A percentile compares a stretch with the other conserved stretches of the same genome.
Conservation (phyloP, 495 filamentous ascomycete species). For the Hypoxylon crocopeplum region DNA sequence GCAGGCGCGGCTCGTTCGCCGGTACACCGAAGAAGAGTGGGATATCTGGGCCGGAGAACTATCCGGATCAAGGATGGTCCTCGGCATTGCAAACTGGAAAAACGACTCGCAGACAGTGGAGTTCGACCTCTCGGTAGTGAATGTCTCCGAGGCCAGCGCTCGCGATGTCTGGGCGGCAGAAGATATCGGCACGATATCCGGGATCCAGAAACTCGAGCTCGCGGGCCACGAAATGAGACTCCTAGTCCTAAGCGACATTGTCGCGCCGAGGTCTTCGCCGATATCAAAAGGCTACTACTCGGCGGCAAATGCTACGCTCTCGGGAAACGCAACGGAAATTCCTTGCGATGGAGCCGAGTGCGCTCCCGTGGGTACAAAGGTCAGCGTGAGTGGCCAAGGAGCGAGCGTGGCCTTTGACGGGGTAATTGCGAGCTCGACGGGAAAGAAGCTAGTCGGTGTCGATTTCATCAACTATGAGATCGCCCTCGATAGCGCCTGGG, state of each 20-base stretch:
- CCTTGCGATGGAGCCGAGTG: too few relatives aligned
- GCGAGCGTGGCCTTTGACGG: too few relatives aligned
- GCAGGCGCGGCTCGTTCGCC: conserved; percentile 45
- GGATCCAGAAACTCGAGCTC: conserved; percentile 47
- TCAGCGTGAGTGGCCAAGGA: too few relatives aligned
- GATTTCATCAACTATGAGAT: conserved; percentile 62
- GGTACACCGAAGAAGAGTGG: conserved; percentile 49
- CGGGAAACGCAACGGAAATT: too few relatives aligned
- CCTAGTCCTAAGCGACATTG: conserved; percentile 49
- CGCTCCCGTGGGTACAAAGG: too few relatives aligned
- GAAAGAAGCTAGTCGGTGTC: conserved; percentile 50
- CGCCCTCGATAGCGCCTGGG: conserved; percentile 52
- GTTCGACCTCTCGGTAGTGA: conserved; percentile 49
- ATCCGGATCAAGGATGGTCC: conserved; percentile 47
- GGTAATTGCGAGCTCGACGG: too few relatives aligned
- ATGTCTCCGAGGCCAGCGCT: conserved; percentile 48
- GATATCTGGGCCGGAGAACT: conserved; percentile 59
- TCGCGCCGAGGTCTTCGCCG: too few relatives aligned
- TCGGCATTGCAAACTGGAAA: conserved; percentile 55
- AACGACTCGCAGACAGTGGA: conserved; percentile 48
- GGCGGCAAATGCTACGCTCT: too few relatives aligned
- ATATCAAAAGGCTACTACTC: too few relatives aligned
- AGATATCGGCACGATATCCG: conserved; percentile 42
- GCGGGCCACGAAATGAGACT: conserved; percentile 53
- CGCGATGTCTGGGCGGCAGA: conserved; percentile 53